Evolutionary conservation across 2,329 filamentous ascomycete species (phyloP).

Genomic region (Plenodomus tracheiphilus): DNA sequence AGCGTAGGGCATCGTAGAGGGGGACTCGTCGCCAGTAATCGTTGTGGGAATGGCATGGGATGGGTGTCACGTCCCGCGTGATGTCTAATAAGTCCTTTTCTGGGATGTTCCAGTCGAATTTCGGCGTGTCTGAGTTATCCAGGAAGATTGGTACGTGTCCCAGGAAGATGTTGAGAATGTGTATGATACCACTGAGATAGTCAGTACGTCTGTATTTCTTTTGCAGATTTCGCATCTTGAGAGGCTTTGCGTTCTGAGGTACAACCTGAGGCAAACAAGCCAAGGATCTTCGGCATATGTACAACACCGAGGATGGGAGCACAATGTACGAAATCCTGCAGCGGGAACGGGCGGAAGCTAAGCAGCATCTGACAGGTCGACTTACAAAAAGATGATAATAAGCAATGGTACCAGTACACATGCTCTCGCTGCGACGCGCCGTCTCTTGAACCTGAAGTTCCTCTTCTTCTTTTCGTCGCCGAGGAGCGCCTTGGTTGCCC

Average conservation of each 20-base stretch:
- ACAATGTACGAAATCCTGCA: constrained; percentile 4
- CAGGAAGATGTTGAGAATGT: constrained; percentile 46
- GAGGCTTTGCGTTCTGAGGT: no score
- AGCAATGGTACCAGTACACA: constrained; percentile 24
- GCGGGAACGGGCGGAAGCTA: constrained; percentile 16
- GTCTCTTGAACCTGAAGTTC: constrained; percentile 22
- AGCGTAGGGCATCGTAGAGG: constrained; percentile 58
- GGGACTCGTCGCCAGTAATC: constrained; percentile 62
- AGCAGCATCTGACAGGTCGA: constrained; percentile 5
- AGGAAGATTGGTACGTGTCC: constrained; percentile 43
- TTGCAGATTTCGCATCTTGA: not conserved
- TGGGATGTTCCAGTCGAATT: constrained; percentile 48
- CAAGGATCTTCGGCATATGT: not conserved
- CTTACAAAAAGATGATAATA: constrained; percentile 41
- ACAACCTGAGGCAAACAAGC: not conserved
- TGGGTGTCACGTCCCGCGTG: constrained; percentile 54
- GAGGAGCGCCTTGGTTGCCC: constrained; percentile 14
- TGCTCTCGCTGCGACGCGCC: constrained; percentile 15
- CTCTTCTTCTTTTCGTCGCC: constrained; percentile 24
- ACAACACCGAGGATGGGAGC: constrained; percentile 4
- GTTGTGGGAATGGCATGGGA: constrained; percentile 61
- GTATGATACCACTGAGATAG: constrained; percentile 46
- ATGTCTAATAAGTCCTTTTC: constrained; percentile 49
- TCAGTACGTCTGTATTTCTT: constrained; percentile 12
- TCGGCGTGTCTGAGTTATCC: constrained; percentile 38